A percentile compares a stretch with the other conserved stretches of the same genome.
Evolutionary conservation across 169 alveolate genomes (phyloP).

Genomic region (Neospora caninum): DNA sequence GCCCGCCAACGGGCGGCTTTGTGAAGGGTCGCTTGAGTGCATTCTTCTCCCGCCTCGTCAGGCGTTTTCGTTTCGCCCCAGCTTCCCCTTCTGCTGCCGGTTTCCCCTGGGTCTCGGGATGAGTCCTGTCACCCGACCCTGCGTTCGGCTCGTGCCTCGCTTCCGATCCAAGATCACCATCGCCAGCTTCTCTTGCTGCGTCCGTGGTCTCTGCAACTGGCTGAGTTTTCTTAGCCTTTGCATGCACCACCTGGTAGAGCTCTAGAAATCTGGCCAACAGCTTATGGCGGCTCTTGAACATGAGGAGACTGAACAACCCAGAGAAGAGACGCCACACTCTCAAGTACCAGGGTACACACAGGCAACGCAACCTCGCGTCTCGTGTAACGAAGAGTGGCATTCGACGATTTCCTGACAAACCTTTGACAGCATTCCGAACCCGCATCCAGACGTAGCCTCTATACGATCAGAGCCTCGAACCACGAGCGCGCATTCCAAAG

Average conservation of each 20-base stretch:
- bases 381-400: too few relatives aligned
- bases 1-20: background rate
- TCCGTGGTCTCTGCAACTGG: background rate
- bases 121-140: too few relatives aligned
- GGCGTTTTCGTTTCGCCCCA: background rate
- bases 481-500: too few relatives aligned
- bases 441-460: too few relatives aligned
- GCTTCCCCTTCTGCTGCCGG: background rate
- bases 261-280: background rate
- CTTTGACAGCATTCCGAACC: too few relatives aligned
- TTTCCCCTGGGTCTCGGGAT: background rate
- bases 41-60: background rate
- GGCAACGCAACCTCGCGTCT: too few relatives aligned
- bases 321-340: background rate
- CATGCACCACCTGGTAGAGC: background rate
- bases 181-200: background rate
- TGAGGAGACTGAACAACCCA: background rate
- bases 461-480: too few relatives aligned
- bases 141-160: background rate
- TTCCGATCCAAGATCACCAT: background rate
- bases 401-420: too few relatives aligned
- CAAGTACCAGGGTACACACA: background rate
- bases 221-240: background rate
- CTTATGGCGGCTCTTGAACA: slow-evolving; percentile 16
- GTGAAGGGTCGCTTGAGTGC: background rate